Evolutionary conservation across 495 filamentous ascomycete species (phyloP).

Genomic region (Aspergillus saccharolyticus): DNA sequence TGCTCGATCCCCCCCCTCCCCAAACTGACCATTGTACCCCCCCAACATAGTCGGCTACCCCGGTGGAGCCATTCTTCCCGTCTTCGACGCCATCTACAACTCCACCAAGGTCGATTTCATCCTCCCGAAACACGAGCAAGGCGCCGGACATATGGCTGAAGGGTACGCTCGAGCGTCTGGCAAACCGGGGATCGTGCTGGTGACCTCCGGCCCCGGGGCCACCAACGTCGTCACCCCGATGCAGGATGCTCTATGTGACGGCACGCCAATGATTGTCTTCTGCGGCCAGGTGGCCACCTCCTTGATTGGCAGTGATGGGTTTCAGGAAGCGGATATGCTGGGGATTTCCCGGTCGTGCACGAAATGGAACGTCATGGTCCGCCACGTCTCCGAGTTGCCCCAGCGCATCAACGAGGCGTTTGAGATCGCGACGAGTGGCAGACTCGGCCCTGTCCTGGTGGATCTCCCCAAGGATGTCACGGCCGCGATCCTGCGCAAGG

Average conservation of each 20-base stretch:
- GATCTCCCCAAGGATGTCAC: conserved; percentile 59
- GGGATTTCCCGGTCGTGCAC: conserved; percentile 37
- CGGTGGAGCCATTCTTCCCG: conserved; percentile 45
- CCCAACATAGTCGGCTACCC: conserved; percentile 35
- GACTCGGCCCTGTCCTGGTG: conserved; percentile 56
- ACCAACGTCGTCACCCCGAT: conserved; percentile 61
- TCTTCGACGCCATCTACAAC: conserved; percentile 62
- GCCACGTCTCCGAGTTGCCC: conserved; percentile 56
- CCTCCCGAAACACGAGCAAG: conserved; percentile 58
- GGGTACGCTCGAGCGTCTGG: conserved; percentile 58
- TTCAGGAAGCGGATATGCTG: conserved; percentile 37
- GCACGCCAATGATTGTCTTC: conserved; percentile 60
- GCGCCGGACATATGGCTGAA: conserved; percentile 63
- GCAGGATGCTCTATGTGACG: conserved; percentile 58
- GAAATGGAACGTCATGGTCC: conserved; percentile 63
- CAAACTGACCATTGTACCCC: neutral
- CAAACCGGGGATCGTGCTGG: conserved; percentile 56
- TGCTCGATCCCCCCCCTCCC: no score
- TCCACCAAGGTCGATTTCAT: conserved; percentile 59
- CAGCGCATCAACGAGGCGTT: conserved; percentile 60
- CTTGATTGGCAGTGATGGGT: conserved; percentile 55
- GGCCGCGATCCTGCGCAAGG: conserved; percentile 47
- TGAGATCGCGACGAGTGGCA: conserved; percentile 54
- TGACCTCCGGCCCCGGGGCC: conserved; percentile 61
- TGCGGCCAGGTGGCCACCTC: conserved; percentile 54